Evolutionary conservation across 805 yeast genomes (phyloP).

Genomic region (Metschnikowia colocasiae): DNA sequence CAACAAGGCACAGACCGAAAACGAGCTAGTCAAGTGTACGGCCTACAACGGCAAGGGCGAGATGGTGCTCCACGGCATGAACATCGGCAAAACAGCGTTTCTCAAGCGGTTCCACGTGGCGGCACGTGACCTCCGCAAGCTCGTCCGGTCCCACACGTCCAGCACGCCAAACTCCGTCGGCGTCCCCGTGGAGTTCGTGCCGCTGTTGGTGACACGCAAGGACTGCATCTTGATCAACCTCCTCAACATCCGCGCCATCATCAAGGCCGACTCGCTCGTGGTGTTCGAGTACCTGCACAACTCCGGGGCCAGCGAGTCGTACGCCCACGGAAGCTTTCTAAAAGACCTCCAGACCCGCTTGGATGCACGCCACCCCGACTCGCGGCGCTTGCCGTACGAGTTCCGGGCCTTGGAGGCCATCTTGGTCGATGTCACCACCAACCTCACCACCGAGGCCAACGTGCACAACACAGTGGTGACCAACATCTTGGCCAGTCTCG

Average conservation of each 20-base stretch:
- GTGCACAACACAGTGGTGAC: constrained; percentile 74
- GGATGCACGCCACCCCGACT: constrained; percentile 25
- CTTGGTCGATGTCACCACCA: constrained; percentile 71
- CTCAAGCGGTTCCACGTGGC: constrained; percentile 44
- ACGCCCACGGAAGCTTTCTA: constrained; percentile 42
- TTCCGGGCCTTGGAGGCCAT: constrained; percentile 87
- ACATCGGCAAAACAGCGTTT: constrained; percentile 40
- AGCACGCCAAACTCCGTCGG: constrained; percentile 10
- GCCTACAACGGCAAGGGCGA: constrained; percentile 47
- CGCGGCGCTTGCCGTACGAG: constrained; percentile 65
- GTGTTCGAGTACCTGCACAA: constrained; percentile 36
- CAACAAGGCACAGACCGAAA: constrained; percentile 21
- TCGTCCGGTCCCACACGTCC: constrained; percentile 30
- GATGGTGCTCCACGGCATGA: constrained; percentile 43
- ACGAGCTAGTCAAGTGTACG: constrained; percentile 44
- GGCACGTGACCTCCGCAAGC: constrained; percentile 58
- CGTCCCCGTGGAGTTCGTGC: constrained; percentile 48
- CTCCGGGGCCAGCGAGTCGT: constrained; percentile 40
- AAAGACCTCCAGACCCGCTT: constrained; percentile 41
- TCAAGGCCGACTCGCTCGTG: constrained; percentile 49
- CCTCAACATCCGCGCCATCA: constrained; percentile 49
- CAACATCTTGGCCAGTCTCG: constrained; percentile 72
- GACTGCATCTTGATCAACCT: constrained; percentile 46
- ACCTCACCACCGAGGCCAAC: constrained; percentile 81
- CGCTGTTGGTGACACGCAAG: constrained; percentile 47